phyloP scores from a whole-genome alignment of 2,329 filamentous ascomycete genomes.

The Phialophora chinensis region DNA sequence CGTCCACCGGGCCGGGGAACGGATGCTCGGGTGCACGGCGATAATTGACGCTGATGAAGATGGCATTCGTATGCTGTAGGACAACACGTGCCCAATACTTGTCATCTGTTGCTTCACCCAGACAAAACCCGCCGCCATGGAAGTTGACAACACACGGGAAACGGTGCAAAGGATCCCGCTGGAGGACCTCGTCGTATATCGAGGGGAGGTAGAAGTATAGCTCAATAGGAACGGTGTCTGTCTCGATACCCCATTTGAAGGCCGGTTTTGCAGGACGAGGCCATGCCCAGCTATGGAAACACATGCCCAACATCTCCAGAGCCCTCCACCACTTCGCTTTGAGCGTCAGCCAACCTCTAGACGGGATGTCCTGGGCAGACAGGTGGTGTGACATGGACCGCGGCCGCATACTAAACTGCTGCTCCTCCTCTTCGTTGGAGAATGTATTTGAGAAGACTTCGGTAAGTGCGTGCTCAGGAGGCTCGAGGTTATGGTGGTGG shows the following conservation, averaged over 20 bases:
- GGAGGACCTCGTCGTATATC: constrained; percentile 43
- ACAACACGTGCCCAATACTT: constrained; percentile 64
- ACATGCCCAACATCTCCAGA: constrained; percentile 72
- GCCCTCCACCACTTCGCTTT: constrained; percentile 71
- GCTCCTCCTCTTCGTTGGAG: constrained; percentile 19
- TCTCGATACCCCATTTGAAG: constrained; percentile 64
- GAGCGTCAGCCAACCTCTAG: constrained; percentile 65
- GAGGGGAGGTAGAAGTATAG: constrained; percentile 67
- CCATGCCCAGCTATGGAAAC: constrained; percentile 66
- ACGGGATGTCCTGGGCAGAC: constrained; percentile 34
- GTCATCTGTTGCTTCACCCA: constrained; percentile 66
- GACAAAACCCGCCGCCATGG: constrained; percentile 68
- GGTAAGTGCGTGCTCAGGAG: constrained; percentile 23
- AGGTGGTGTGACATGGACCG: constrained; percentile 40
- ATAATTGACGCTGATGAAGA: constrained; percentile 67
- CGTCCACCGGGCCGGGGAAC: constrained; percentile 68
- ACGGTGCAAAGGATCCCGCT: constrained; percentile 47
- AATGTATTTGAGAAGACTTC: constrained; percentile 25
- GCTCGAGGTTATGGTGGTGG: constrained; percentile 22
- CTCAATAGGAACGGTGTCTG: constrained; percentile 57
- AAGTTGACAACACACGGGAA: constrained; percentile 68
- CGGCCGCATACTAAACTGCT: constrained; percentile 23
- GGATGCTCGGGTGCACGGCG: constrained; percentile 66
- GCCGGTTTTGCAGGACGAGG: constrained; percentile 65
- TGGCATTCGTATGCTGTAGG: constrained; percentile 61